These are phyloP conservation scores for Bjerkandera adusta DNA, from an alignment of 1,284 basidiomycete genomes.

Conservation along the genomic window DNA sequence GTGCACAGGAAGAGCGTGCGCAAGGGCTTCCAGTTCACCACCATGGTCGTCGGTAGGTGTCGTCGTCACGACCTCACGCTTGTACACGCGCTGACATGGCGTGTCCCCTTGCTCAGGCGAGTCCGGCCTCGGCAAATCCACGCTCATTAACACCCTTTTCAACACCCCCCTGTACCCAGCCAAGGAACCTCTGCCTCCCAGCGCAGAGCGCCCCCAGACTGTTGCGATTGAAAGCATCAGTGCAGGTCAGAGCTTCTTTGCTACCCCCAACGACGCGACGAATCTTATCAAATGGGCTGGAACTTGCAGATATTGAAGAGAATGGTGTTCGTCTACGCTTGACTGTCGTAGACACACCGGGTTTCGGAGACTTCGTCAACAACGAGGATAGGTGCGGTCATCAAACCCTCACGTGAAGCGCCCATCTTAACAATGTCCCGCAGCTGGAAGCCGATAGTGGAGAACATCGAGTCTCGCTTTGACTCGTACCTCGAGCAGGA, in stretches of 20 bases:
- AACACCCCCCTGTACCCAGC: constrained; percentile 91
- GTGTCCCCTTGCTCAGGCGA: constrained; percentile 64
- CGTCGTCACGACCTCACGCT: constrained; percentile 25
- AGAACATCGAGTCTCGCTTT: constrained; percentile 95
- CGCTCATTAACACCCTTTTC: constrained; percentile 96
- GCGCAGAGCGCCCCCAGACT: constrained; percentile 86
- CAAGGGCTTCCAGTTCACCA: constrained; percentile 96
- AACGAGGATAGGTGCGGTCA: constrained; percentile 84
- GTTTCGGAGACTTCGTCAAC: constrained; percentile 97
- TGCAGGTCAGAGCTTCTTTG: constrained; percentile 67
- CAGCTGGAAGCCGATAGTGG: constrained; percentile 96
- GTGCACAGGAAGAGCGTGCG: constrained; percentile 95
- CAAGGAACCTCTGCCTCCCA: constrained; percentile 80
- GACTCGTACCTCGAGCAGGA: constrained; percentile 97
- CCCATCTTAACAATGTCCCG: constrained; percentile 3
- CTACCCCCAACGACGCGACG: constrained; percentile 24
- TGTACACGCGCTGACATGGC: constrained; percentile 16
- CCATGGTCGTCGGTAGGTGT: constrained; percentile 93
- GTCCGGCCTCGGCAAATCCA: constrained; percentile 96
- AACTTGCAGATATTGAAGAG: constrained; percentile 96
- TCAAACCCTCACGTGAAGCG: neutral
- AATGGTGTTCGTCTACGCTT: constrained; percentile 91
- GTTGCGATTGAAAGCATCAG: constrained; percentile 96
- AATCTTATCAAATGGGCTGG: constrained; percentile 25
- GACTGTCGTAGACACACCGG: constrained; percentile 97